phyloP scores from a whole-genome alignment of 208 protist genomes.

The Acanthamoeba triangularis region DNA sequence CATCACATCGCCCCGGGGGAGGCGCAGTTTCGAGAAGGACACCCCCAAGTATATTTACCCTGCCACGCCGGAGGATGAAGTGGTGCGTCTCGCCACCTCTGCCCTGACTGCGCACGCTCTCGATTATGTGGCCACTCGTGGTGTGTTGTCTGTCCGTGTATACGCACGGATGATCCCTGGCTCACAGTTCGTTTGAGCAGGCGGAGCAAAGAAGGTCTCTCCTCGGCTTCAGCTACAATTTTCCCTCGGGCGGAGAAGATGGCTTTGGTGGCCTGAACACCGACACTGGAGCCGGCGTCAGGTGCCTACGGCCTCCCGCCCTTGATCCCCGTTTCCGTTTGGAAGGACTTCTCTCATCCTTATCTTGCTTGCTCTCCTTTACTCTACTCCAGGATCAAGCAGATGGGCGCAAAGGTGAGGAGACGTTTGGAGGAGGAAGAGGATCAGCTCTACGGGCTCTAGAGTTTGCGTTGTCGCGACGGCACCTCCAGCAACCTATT shows the following conservation, averaged over 20 bases:
- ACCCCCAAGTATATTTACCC: slow-evolving; percentile 34
- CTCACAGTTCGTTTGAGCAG: not conserved
- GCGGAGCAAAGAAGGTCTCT: slow-evolving; percentile 32
- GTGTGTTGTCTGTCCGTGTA: not conserved
- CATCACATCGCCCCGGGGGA: slow-evolving; percentile 51
- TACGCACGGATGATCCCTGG: too few species aligned
- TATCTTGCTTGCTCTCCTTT: not conserved
- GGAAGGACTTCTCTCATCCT: not conserved
- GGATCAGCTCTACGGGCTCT: slow-evolving; percentile 45
- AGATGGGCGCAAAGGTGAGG: slow-evolving; percentile 21
- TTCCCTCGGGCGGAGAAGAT: not conserved
- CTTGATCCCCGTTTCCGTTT: too few species aligned
- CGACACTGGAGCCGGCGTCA: not conserved
- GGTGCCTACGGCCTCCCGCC: not conserved
- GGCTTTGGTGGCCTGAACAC: not conserved
- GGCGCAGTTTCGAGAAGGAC: slow-evolving; percentile 65
- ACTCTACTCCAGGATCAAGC: not conserved
- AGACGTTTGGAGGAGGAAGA: slow-evolving; percentile 14
- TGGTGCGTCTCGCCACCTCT: not conserved
- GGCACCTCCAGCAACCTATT: not conserved
- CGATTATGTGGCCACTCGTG: too few species aligned
- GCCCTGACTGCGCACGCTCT: not conserved
- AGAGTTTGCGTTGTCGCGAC: not conserved
- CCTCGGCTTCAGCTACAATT: slow-evolving; percentile 46
- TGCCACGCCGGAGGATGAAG: slow-evolving; percentile 36